These are phyloP conservation scores for Ceriops tagal DNA, from an alignment of 345 rosid genomes.

Conservation along the genomic window DNA sequence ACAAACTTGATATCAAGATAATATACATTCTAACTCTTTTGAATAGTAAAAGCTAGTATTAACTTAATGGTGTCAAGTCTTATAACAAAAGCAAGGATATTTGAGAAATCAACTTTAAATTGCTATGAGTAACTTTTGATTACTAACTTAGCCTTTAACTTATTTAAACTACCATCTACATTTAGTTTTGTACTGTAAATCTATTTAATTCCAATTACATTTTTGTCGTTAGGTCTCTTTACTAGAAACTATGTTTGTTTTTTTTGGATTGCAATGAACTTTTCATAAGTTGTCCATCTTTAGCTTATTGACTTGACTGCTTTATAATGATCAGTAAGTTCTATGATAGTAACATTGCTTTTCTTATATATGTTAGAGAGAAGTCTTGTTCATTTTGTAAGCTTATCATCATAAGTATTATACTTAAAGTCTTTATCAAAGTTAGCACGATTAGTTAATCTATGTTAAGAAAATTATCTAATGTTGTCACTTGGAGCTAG, in stretches of 20 bases:
- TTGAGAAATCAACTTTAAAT: neutral
- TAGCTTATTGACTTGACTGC: neutral
- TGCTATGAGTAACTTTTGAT: slow-evolving; percentile 1
- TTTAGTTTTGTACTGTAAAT: too few relatives aligned
- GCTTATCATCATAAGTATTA: neutral
- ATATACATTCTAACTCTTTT: neutral
- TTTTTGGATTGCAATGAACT: neutral
- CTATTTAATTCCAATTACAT: too few relatives aligned
- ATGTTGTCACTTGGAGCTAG: too few relatives aligned
- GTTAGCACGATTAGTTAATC: neutral
- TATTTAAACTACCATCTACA: too few relatives aligned
- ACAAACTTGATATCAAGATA: neutral
- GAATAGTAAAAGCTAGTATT: neutral
- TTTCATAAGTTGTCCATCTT: neutral
- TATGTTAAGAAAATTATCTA: too few relatives aligned
- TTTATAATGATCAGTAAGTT: neutral
- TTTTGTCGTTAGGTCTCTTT: neutral
- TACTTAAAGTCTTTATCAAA: neutral
- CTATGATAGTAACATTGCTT: neutral
- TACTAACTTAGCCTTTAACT: too few relatives aligned
- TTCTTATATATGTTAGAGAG: too few relatives aligned
- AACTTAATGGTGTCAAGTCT: neutral
- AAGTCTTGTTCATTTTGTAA: too few relatives aligned
- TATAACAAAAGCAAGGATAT: too few relatives aligned
- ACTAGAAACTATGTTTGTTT: neutral